Conservation (phyloP, 2,329 filamentous ascomycete species). For the Bipolaris bicolor region DNA sequence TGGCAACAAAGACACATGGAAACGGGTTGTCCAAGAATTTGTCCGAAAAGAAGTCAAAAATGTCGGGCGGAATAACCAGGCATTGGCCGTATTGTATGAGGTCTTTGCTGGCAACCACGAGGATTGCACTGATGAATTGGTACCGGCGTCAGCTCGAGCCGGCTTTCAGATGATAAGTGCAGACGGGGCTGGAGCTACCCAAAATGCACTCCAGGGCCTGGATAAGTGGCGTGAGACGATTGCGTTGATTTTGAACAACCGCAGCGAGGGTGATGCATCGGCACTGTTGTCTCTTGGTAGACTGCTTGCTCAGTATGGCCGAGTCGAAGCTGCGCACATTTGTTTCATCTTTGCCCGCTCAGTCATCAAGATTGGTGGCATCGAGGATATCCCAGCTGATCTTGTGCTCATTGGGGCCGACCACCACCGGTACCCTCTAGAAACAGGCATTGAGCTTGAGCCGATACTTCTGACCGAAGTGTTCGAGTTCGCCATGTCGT, state of each 20-base stretch:
- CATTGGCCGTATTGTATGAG: slow-evolving; percentile 89
- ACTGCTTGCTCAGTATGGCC: slow-evolving; percentile 81
- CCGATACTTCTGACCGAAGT: slow-evolving; percentile 93
- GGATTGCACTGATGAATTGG: slow-evolving; percentile 93
- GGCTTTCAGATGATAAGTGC: slow-evolving; percentile 87
- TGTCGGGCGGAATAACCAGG: slow-evolving; percentile 78
- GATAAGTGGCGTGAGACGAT: slow-evolving; percentile 95
- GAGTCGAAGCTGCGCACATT: slow-evolving; percentile 89
- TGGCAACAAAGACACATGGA: slow-evolving; percentile 76
- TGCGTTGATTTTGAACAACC: slow-evolving; percentile 83
- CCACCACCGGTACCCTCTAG: slow-evolving; percentile 71
- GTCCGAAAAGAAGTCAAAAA: slow-evolving; percentile 93
- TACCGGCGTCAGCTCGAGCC: slow-evolving; percentile 88
- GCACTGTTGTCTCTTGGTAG: slow-evolving; percentile 81
- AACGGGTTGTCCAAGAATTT: slow-evolving; percentile 93
- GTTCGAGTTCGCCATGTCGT: slow-evolving; percentile 85
- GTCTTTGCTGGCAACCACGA: slow-evolving; percentile 92
- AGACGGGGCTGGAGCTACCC: slow-evolving; percentile 64
- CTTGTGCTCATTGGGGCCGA: slow-evolving; percentile 88
- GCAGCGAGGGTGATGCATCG: slow-evolving; percentile 77
- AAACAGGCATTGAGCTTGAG: slow-evolving; percentile 81
- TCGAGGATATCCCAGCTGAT: slow-evolving; percentile 78
- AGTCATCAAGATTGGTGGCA: slow-evolving; percentile 74
- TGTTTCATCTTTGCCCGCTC: slow-evolving; percentile 87
- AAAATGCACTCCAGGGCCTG: slow-evolving; percentile 80